Evolutionary conservation across 768 basidiomycete genomes (phyloP).

Genomic region (Cubamyces lactineus): DNA sequence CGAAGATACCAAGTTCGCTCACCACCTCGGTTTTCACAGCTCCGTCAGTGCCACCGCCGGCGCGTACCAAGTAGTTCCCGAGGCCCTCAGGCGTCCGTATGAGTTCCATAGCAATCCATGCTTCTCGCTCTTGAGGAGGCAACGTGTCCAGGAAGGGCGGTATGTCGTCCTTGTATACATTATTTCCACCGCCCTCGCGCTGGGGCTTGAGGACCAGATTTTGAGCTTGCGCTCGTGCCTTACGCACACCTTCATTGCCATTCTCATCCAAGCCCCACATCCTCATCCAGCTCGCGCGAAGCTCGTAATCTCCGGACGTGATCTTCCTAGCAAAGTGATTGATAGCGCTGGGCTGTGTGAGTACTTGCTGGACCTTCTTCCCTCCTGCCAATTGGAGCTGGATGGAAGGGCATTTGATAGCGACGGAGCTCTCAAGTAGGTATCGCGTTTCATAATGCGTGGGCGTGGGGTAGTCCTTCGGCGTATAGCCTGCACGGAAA

Average conservation of each 20-base stretch:
- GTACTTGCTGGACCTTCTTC: conserved; percentile 93
- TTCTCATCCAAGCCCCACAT: conserved; percentile 78
- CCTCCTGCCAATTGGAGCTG: conserved; percentile 93
- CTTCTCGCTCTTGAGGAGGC: conserved; percentile 62
- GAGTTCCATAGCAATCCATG: conserved; percentile 96
- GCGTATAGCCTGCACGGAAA: conserved; percentile 88
- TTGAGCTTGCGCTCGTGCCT: conserved; percentile 52
- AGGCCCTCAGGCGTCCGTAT: conserved; percentile 75
- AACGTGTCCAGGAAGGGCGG: conserved; percentile 73
- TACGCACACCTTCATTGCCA: conserved; percentile 44
- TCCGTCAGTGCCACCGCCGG: conserved; percentile 51
- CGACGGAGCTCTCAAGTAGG: conserved; percentile 75
- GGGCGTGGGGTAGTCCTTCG: conserved; percentile 72
- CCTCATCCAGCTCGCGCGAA: conserved; percentile 82
- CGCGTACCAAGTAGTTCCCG: conserved; percentile 76
- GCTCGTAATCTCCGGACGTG: conserved; percentile 44
- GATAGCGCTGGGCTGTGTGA: conserved; percentile 72
- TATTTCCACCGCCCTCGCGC: conserved; percentile 98
- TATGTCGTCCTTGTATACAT: conserved; percentile 86
- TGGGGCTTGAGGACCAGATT: conserved; percentile 92
- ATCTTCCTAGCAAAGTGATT: conserved; percentile 73
- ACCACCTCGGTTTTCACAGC: conserved; percentile 69
- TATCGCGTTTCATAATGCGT: conserved; percentile 74
- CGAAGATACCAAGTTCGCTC: conserved; percentile 91
- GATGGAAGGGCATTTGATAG: conserved; percentile 93